phyloP scores from a whole-genome alignment of 441 rosid genomes.

The Adansonia madagascariensis region DNA sequence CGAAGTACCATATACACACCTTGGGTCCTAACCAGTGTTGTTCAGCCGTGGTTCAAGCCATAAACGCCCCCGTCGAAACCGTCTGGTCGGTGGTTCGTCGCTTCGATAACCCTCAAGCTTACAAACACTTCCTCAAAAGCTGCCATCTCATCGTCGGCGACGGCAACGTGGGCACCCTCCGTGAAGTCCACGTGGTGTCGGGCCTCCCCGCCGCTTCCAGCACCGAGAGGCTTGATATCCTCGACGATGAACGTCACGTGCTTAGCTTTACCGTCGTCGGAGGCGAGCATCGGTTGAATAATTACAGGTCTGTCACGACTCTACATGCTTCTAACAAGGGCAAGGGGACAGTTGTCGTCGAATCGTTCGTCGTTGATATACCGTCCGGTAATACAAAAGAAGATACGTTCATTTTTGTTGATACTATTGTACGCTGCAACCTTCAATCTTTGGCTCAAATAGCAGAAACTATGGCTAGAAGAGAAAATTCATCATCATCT shows the following conservation, averaged over 20 bases:
- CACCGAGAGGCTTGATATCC: slow-evolving; percentile 72
- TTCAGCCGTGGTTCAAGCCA: slow-evolving; percentile 56
- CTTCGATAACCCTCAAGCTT: slow-evolving; percentile 72
- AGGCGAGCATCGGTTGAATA: slow-evolving; percentile 70
- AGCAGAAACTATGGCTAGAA: slow-evolving; percentile 51
- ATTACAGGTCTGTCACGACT: slow-evolving; percentile 75
- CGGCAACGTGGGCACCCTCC: slow-evolving; percentile 43
- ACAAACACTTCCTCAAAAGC: slow-evolving; percentile 73
- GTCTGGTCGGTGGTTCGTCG: slow-evolving; percentile 80
- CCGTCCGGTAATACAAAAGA: slow-evolving; percentile 72
- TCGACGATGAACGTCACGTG: slow-evolving; percentile 71
- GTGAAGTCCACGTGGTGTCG: not conserved
- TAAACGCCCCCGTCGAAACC: slow-evolving; percentile 53
- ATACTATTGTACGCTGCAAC: slow-evolving; percentile 75
- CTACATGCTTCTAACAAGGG: slow-evolving; percentile 48
- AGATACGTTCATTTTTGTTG: slow-evolving; percentile 65
- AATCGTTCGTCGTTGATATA: slow-evolving; percentile 79
- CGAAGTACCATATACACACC: slow-evolving; percentile 44
- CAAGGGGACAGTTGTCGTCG: slow-evolving; percentile 58
- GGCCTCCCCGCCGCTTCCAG: slow-evolving; percentile 67
- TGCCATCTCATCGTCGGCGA: slow-evolving; percentile 66
- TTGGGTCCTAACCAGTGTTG: slow-evolving; percentile 58
- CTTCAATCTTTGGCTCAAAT: slow-evolving; percentile 69
- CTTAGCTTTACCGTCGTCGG: slow-evolving; percentile 75
- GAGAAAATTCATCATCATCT: not conserved